A percentile compares a stretch with the other conserved stretches of the same genome.
These are phyloP conservation scores for Termitomyces sp. DNA, from an alignment of 768 basidiomycete species.

Conservation along the genomic window DNA sequence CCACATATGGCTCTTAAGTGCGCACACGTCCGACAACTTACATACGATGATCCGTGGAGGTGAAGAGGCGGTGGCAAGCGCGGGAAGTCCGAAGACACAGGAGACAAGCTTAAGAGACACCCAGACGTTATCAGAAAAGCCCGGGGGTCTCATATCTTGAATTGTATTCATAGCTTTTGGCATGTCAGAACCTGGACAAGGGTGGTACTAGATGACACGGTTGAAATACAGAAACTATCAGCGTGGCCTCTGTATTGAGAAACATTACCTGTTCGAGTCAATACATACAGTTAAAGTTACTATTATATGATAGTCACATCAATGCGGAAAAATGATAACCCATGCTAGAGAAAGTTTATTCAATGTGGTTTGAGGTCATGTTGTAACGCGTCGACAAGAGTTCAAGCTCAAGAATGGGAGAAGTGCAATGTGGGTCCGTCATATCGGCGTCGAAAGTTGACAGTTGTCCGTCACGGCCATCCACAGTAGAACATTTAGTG, in stretches of 20 bases:
- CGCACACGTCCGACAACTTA: background rate
- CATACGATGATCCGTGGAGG: slow-evolving; percentile 7
- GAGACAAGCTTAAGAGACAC: background rate
- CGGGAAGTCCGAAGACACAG: slow-evolving; percentile 5
- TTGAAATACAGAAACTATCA: background rate
- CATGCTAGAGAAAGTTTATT: background rate
- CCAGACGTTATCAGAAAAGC: too few relatives aligned
- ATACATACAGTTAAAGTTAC: background rate
- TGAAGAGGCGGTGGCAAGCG: background rate
- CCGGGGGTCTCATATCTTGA: too few relatives aligned
- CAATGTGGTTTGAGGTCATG: background rate
- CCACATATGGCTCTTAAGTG: background rate
- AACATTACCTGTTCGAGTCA: background rate
- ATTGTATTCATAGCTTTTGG: background rate
- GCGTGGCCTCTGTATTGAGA: background rate
- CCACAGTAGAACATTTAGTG: background rate
- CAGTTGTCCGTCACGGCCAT: background rate
- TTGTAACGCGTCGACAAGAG: too few relatives aligned
- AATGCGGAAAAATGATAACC: background rate
- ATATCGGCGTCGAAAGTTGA: background rate
- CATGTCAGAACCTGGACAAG: background rate
- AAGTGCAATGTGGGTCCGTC: too few relatives aligned
- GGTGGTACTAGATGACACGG: background rate
- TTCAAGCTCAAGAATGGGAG: too few relatives aligned
- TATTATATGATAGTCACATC: too few relatives aligned